Percentiles rank a stretch among this genome's conserved stretches.
These are phyloP conservation scores for Coffea canephora DNA, from an alignment of 257 asterid genomes.

Conservation along the genomic window DNA sequence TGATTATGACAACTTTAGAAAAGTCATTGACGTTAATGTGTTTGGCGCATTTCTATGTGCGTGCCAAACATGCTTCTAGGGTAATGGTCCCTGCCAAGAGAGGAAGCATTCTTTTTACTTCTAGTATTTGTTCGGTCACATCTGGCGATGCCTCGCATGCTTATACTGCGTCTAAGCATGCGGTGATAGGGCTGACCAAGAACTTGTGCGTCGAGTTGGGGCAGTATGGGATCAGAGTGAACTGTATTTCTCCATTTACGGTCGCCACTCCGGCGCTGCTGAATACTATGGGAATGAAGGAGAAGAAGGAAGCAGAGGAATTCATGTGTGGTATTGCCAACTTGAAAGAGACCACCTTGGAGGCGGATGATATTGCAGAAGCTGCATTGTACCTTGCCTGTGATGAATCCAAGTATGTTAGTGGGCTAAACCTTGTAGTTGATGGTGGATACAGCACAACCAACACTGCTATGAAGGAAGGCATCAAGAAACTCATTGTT, in stretches of 20 bases:
- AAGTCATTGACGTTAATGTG: conserved; percentile 20
- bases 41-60: conserved; percentile 23
- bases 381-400: conserved; percentile 31
- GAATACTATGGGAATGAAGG: background rate
- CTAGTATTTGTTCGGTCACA: conserved; percentile 14
- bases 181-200: too few species aligned
- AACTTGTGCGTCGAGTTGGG: too few species aligned
- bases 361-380: conserved; percentile 29
- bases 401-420: conserved; percentile 30
- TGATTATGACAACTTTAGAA: conserved; percentile 9
- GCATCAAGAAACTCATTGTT: background rate
- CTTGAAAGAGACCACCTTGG: conserved; percentile 24
- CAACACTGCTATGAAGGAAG: conserved; percentile 22
- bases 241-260: conserved; percentile 15
- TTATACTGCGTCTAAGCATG: background rate
- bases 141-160: conserved; percentile 9
- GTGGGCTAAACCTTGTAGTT: conserved; percentile 28
- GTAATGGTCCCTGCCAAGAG: conserved; percentile 25
- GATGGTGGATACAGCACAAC: conserved; percentile 43
- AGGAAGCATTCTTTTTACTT: conserved; percentile 23
- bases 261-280: conserved; percentile 25
- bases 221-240: too few species aligned
- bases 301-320: conserved; percentile 13
- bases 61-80: conserved; percentile 26
- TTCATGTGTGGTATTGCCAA: conserved; percentile 15